These are phyloP conservation scores for Salix caprea DNA, from an alignment of 345 rosid species.

Conservation along the genomic window DNA sequence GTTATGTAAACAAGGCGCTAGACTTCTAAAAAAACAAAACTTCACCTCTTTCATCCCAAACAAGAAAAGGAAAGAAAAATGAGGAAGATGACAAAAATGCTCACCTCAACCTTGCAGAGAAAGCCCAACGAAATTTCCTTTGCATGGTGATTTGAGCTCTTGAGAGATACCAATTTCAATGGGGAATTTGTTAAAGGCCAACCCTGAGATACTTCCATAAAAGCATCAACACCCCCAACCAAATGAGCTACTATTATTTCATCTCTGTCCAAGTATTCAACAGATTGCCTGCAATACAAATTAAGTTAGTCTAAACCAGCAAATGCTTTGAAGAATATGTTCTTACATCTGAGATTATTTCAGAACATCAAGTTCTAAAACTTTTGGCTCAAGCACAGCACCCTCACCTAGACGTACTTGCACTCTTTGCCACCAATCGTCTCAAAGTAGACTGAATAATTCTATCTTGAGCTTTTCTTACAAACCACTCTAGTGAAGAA, in stretches of 20 bases:
- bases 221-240: conserved; percentile 55
- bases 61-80: neutral
- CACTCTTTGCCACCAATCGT: conserved; percentile 44
- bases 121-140: conserved; percentile 51
- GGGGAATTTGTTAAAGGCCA: conserved; percentile 62
- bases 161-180: conserved; percentile 44
- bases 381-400: conserved; percentile 4
- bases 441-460: conserved; percentile 58
- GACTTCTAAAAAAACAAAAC: too few relatives aligned
- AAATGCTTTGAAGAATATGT: neutral
- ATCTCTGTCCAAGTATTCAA: conserved; percentile 65
- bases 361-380: neutral
- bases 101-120: conserved; percentile 64
- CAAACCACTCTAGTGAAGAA: conserved; percentile 64
- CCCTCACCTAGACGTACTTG: conserved; percentile 55
- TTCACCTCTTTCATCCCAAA: too few relatives aligned
- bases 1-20: too few relatives aligned
- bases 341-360: too few relatives aligned
- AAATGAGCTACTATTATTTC: conserved; percentile 59
- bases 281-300: conserved; percentile 48
- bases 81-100: neutral
- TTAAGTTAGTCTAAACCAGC: conserved; percentile 3
- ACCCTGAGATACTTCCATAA: conserved; percentile 54
- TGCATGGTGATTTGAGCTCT: conserved; percentile 40
- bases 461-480: conserved; percentile 63